Evolutionary conservation across 331 rosid species (phyloP), one percentile per base, ranked within the genome.

Genomic region (Cydonia oblonga): DNA sequence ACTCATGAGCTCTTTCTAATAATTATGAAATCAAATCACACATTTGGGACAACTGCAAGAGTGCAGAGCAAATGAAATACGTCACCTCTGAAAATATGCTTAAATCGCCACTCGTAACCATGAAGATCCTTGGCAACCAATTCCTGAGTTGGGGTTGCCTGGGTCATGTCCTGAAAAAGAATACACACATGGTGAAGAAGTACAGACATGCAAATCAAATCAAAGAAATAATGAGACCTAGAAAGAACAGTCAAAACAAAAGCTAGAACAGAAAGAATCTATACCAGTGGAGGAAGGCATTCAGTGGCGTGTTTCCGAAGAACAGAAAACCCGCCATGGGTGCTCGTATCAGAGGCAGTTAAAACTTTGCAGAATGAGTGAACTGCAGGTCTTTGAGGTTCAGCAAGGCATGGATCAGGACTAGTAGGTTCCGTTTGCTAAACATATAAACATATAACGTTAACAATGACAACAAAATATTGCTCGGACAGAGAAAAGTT

Each of bases 271-370:
- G 68, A 19, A 16, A 68, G 53, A 60, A 16, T 28, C 11, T 58
- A 60, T 89, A 91, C 97, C 97, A 91, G 75, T 20, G 84, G 79
- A 67, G 96, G 97, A 78, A 91, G 90, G 81, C 96, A 91, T 78
- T 87, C 97, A 0, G 96, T 91, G 52, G 97, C 97, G 25, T 91
- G 97, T 76, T 89, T 91, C 28, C 97, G 83, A 7, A 91, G 85
- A 75, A 91, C 96, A 14, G 97, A 91, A 80, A 91, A 91, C 9
- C 97, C 97, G 1, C 97, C 97, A 81, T 91, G 97, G 63, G 97
- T 91, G 77, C 97, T 91, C 2, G 97, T 91, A 78, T 91, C 97
- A n/a, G 97, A 91, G 18, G 96, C 97, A 35, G 97, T 91, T 69
- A 91, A 70, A 58, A 89, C 90, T 84, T 91, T 91, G 86, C 87